These are phyloP conservation scores for Solanum hybrid DNA, from an alignment of 305 asterid species.

Conservation along the genomic window DNA sequence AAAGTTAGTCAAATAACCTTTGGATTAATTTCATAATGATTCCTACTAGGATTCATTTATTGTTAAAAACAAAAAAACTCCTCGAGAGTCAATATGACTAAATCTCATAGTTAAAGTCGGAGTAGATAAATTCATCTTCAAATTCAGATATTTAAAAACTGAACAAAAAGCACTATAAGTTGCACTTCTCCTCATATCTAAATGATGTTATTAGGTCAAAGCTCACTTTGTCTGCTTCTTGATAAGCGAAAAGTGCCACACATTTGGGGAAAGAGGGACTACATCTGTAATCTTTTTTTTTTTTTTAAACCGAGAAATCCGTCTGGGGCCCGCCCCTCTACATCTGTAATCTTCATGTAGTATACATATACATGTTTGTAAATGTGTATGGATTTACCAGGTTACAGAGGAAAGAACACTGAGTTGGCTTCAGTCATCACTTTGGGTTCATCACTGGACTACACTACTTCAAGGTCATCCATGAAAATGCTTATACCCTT, in stretches of 20 bases:
- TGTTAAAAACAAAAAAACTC: not conserved
- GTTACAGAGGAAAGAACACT: conserved; percentile 57
- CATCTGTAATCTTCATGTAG: not conserved
- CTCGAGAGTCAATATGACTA: not conserved
- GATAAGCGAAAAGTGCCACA: not conserved
- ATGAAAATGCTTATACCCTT: conserved; percentile 73
- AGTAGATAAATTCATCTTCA: not conserved
- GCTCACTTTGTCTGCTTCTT: not conserved
- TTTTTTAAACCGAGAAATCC: no score
- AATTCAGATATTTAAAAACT: not conserved
- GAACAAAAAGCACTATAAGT: not conserved
- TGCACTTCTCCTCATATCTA: not conserved
- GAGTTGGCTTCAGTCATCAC: conserved; percentile 72
- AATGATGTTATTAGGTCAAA: not conserved
- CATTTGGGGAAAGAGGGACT: not conserved
- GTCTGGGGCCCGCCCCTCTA: no score
- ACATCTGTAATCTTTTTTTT: no score
- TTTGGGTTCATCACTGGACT: conserved; percentile 86
- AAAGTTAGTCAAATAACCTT: not conserved
- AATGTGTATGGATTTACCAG: conserved; percentile 16
- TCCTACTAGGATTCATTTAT: not conserved
- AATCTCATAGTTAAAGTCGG: not conserved
- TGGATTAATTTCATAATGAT: not conserved
- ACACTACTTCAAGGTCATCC: conserved; percentile 67
- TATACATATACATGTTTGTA: not conserved